Evolutionary conservation across 169 alveolate genomes (phyloP).

Genomic region (Eimeria necatrix): DNA sequence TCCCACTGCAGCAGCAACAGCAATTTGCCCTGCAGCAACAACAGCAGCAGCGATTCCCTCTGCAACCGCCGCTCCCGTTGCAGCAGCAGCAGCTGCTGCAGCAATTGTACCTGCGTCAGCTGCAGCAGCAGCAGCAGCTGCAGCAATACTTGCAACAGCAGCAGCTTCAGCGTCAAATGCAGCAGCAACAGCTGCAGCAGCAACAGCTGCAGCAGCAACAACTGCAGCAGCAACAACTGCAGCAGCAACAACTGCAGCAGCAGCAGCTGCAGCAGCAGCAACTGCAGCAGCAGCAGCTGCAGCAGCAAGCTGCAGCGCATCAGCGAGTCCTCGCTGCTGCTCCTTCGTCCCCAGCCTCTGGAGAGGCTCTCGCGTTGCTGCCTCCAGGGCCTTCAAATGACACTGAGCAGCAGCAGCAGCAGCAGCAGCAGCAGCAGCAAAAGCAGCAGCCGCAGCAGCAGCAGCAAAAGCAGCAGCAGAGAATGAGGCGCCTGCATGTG

Average conservation of each 20-base stretch:
- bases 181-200: too few relatives aligned
- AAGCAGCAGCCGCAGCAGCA: constrained; percentile 1
- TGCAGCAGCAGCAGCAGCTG: background rate
- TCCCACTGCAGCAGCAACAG: background rate
- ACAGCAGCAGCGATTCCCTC: background rate
- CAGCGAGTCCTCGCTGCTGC: too few relatives aligned
- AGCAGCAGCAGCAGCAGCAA: background rate
- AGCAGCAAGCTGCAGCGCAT: too few relatives aligned
- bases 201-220: too few relatives aligned
- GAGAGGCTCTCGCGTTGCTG: too few relatives aligned
- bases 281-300: too few relatives aligned
- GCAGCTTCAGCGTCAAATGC: too few relatives aligned
- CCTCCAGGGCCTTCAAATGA: too few relatives aligned
- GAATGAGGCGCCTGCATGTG: background rate
- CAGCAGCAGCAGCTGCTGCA: background rate
- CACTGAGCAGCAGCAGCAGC: background rate
- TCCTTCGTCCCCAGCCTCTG: too few relatives aligned
- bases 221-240: too few relatives aligned
- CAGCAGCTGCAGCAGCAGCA: too few relatives aligned
- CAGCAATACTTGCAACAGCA: background rate
- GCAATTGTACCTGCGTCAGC: background rate
- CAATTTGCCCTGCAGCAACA: background rate
- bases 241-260: too few relatives aligned
- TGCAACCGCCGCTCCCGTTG: background rate
- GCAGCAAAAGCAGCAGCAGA: background rate